phyloP scores from a whole-genome alignment of 495 filamentous ascomycete species.

The Aspergillus wentii region DNA sequence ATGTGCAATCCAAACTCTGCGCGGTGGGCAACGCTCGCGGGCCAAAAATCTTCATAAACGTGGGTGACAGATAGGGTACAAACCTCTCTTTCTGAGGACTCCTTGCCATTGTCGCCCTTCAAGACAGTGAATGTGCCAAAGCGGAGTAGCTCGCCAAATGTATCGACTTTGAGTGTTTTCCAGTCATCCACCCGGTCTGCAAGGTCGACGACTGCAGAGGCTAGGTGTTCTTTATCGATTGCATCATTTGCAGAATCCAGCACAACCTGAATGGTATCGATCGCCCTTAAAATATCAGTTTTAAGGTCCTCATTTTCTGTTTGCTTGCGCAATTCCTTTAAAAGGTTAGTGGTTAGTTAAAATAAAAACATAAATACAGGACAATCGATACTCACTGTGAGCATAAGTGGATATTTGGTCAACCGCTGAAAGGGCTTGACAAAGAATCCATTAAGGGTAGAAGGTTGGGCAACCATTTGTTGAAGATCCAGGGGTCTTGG shows the following conservation, averaged over 20 bases:
- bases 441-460: conserved; percentile 76
- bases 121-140: conserved; percentile 92
- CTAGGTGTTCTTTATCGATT: conserved; percentile 77
- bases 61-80: conserved; percentile 22
- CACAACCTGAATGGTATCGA: conserved; percentile 69
- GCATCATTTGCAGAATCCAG: conserved; percentile 83
- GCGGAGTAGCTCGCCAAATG: conserved; percentile 83
- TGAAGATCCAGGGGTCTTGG: conserved; percentile 51
- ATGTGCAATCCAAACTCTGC: conserved; percentile 2
- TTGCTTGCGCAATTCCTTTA: conserved; percentile 83
- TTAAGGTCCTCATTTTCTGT: conserved; percentile 64
- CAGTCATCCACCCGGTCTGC: conserved; percentile 89
- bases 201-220: conserved; percentile 75
- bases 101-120: conserved; percentile 73
- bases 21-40: conserved; percentile 2
- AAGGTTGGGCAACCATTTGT: conserved; percentile 58
- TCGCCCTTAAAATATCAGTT: conserved; percentile 63
- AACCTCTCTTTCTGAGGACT: conserved; percentile 84
- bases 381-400: conserved; percentile 59
- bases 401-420: conserved; percentile 86
- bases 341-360: conserved; percentile 1
- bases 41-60: conserved; percentile 9
- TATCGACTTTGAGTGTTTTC: conserved; percentile 86
- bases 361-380: too few species aligned
- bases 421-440: conserved; percentile 95